phyloP scores from a whole-genome alignment of 2,329 filamentous ascomycete genomes.

The Nothopassalora personata region DNA sequence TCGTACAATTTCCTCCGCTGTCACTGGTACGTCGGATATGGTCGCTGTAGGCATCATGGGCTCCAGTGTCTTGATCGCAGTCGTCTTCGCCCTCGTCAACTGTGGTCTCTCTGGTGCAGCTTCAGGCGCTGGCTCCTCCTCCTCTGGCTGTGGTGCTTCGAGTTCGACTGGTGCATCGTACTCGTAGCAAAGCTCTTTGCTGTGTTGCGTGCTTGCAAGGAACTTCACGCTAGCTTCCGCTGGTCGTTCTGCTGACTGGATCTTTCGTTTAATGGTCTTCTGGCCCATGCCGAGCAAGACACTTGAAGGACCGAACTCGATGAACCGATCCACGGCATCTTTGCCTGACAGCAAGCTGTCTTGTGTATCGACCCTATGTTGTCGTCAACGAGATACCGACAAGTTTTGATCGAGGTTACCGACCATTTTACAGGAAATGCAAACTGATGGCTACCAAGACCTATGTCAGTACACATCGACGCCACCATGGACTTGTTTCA shows the following conservation, averaged over 20 bases:
- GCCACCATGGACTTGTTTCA: neutral
- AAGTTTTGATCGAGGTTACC: neutral
- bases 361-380: conserved; percentile 82
- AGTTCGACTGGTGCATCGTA: neutral
- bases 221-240: neutral
- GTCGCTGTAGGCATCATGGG: neutral
- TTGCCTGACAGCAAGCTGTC: conserved; percentile 89
- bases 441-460: conserved; percentile 58
- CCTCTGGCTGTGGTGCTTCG: neutral
- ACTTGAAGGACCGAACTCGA: conserved; percentile 86
- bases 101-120: neutral
- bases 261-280: neutral
- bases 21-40: neutral
- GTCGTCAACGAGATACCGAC: neutral
- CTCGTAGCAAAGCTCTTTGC: neutral
- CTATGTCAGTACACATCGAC: neutral
- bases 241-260: neutral
- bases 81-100: neutral
- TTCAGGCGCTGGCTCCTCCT: neutral
- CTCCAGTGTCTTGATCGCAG: neutral
- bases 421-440: conserved; percentile 82
- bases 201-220: neutral
- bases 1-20: neutral
- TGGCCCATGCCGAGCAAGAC: conserved; percentile 52
- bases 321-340: conserved; percentile 88